Percentiles rank a stretch among this genome's conserved stretches.
Conservation (phyloP, 345 rosid species). For the Conringia planisiliqua region DNA sequence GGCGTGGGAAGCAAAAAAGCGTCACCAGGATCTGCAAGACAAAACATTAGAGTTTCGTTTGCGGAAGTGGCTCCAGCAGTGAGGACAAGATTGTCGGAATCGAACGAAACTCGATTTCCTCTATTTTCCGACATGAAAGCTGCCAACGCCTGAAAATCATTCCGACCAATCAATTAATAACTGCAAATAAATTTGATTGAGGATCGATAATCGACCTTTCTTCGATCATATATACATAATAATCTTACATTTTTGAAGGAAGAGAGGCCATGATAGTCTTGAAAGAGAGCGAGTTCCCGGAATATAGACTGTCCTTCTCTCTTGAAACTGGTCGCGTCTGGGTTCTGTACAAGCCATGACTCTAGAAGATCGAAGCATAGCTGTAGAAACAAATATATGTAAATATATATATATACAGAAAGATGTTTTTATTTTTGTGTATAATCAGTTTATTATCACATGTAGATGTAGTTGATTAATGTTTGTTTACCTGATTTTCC, state of each 20-base stretch:
- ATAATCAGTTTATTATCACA: background rate
- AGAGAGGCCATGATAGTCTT: slow-evolving; percentile 70
- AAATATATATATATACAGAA: background rate
- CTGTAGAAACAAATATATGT: slow-evolving; percentile 30
- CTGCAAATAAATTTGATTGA: background rate
- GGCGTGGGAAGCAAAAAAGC: slow-evolving; percentile 79
- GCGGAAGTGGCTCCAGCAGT: slow-evolving; percentile 84
- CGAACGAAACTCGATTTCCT: slow-evolving; percentile 58
- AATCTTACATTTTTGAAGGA: slow-evolving; percentile 54
- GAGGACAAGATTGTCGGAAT: slow-evolving; percentile 49
- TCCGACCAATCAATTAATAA: background rate
- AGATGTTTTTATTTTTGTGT: background rate
- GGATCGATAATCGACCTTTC: background rate
- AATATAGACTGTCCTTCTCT: slow-evolving; percentile 56
- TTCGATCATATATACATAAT: background rate
- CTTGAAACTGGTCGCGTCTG: slow-evolving; percentile 51
- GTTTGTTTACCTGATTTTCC: slow-evolving; percentile 55
- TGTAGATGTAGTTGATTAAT: background rate
- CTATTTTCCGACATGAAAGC: slow-evolving; percentile 71
- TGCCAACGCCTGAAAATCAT: slow-evolving; percentile 47
- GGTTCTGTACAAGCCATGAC: slow-evolving; percentile 60
- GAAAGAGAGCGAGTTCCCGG: slow-evolving; percentile 75
- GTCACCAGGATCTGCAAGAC: slow-evolving; percentile 39
- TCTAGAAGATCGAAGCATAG: slow-evolving; percentile 60
- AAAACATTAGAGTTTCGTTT: slow-evolving; percentile 62